Percentiles rank a stretch among this genome's conserved stretches.
Conservation (phyloP, 2,329 filamentous ascomycete genomes). For the Bipolaris oryzae region DNA sequence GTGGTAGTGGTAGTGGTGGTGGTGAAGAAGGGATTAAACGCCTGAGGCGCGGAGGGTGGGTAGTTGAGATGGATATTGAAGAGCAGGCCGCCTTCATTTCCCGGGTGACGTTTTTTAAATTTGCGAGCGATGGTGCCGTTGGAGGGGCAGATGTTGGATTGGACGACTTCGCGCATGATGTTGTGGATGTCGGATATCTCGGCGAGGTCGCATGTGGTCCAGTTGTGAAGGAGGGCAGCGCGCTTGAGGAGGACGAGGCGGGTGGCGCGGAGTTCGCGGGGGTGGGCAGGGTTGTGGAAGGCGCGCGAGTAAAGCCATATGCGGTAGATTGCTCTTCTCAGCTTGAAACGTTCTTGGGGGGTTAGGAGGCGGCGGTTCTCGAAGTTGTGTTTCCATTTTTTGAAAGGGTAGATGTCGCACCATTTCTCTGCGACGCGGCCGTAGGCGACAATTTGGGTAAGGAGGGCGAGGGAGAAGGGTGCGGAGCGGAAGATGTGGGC, state of each 20-base stretch:
- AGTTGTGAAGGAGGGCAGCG: constrained; percentile 64
- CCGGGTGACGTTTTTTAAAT: constrained; percentile 62
- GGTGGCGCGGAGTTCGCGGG: constrained; percentile 57
- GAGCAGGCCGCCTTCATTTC: constrained; percentile 56
- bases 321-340: constrained; percentile 65
- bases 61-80: constrained; percentile 62
- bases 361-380: constrained; percentile 61
- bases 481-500: constrained; percentile 60
- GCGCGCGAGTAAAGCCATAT: constrained; percentile 65
- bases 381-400: constrained; percentile 66
- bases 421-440: constrained; percentile 63
- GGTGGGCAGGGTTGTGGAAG: constrained; percentile 61
- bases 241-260: constrained; percentile 58
- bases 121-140: constrained; percentile 65
- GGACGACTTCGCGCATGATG: constrained; percentile 62
- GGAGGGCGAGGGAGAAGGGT: constrained; percentile 60
- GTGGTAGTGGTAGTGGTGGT: too few species aligned
- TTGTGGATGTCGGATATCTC: constrained; percentile 65
- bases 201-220: constrained; percentile 60
- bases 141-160: constrained; percentile 65
- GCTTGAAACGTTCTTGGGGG: constrained; percentile 54
- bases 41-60: constrained; percentile 44
- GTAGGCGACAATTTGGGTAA: constrained; percentile 61
- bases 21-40: constrained; percentile 44
- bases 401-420: constrained; percentile 66